A percentile compares a stretch with the other conserved stretches of the same genome.
Evolutionary conservation across 441 rosid species (phyloP).

Genomic region (Euphorbia celastroides): DNA sequence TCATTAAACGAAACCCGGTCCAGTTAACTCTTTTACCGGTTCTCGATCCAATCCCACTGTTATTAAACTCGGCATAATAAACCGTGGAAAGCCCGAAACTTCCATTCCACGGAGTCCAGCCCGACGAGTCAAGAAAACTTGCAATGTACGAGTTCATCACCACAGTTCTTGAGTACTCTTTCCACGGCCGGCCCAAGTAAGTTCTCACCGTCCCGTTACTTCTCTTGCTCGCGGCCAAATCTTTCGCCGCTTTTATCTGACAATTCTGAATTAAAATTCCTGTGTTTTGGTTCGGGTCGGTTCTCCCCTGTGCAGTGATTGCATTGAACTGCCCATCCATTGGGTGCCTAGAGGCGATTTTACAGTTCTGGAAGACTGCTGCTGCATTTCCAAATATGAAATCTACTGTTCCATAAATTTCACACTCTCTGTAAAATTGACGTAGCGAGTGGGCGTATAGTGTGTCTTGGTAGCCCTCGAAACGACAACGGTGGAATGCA

Average conservation of each 20-base stretch:
- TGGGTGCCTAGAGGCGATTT: constrained; percentile 49
- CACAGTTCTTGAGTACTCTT: constrained; percentile 59
- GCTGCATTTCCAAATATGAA: constrained; percentile 85
- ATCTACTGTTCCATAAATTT: constrained; percentile 66
- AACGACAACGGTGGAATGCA: constrained; percentile 58
- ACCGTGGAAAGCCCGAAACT: constrained; percentile 42
- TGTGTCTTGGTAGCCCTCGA: constrained; percentile 78
- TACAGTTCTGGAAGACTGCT: constrained; percentile 59
- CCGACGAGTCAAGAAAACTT: constrained; percentile 44
- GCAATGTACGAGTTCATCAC: constrained; percentile 47
- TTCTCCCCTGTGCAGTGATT: constrained; percentile 73
- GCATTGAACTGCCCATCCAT: constrained; percentile 52
- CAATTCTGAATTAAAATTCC: constrained; percentile 69
- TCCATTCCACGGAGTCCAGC: constrained; percentile 64
- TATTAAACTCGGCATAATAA: constrained; percentile 59
- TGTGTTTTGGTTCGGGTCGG: constrained; percentile 72
- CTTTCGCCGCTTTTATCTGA: constrained; percentile 42
- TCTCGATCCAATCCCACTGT: constrained; percentile 48
- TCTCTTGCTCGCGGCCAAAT: constrained; percentile 32
- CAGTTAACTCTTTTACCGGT: constrained; percentile 44
- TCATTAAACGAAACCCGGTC: constrained; percentile 50
- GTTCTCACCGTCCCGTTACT: constrained; percentile 20
- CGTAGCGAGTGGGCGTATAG: constrained; percentile 57
- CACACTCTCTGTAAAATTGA: constrained; percentile 64
- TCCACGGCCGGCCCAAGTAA: constrained; percentile 78